These are phyloP conservation scores for Auxenochlorella pyrenoidosa DNA, from an alignment of 139 green algal species.

Conservation along the genomic window DNA sequence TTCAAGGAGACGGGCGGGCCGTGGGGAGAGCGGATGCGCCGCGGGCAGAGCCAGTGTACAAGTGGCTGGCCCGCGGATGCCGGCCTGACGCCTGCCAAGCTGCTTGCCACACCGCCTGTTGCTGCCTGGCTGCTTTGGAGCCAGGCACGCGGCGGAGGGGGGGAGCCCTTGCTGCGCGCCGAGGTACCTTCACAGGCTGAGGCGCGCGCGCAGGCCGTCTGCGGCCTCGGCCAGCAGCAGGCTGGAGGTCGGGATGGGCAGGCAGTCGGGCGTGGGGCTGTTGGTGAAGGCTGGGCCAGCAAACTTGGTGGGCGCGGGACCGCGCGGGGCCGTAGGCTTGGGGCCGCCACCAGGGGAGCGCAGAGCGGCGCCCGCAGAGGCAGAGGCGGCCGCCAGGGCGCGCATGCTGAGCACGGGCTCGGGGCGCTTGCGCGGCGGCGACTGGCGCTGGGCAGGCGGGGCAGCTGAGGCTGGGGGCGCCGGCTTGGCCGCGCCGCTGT, in stretches of 20 bases:
- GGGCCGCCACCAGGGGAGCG: not conserved
- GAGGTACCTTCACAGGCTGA: not conserved
- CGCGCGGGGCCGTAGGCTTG: not conserved
- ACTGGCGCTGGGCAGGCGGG: not conserved
- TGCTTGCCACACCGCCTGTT: not conserved
- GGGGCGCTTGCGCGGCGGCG: conserved; percentile 1
- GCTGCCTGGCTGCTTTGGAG: not conserved
- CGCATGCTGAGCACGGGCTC: not conserved
- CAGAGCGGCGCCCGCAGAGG: not conserved
- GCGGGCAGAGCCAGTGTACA: not conserved
- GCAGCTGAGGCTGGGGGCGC: not conserved
- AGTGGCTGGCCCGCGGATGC: not conserved
- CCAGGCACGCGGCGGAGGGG: too few relatives aligned
- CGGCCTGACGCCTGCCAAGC: not conserved
- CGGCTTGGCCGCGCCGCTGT: not conserved
- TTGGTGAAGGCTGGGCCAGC: conserved; percentile 50
- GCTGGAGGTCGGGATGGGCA: conserved; percentile 44
- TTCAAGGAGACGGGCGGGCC: not conserved
- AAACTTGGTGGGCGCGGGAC: conserved; percentile 18
- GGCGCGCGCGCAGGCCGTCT: conserved; percentile 23
- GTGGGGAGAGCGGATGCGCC: too few relatives aligned
- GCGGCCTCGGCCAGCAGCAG: conserved; percentile 18
- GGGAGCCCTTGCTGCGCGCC: not conserved
- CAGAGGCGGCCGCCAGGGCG: conserved; percentile 16
- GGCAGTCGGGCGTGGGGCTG: conserved; percentile 46